These are phyloP conservation scores for Neurospora intermedia DNA, from an alignment of 495 filamentous ascomycete genomes.

Conservation along the genomic window DNA sequence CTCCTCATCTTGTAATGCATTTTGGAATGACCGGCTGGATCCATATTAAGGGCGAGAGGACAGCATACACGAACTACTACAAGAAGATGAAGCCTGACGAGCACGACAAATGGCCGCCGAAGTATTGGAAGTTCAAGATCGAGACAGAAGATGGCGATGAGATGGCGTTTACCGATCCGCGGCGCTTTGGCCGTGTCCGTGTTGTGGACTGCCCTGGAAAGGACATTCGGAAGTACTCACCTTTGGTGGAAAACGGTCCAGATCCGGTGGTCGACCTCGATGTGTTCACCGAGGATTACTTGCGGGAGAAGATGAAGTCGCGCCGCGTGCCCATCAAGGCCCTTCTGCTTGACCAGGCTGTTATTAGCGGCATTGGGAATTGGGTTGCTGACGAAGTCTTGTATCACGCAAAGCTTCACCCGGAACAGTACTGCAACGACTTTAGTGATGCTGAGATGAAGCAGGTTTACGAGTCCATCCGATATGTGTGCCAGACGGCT, in stretches of 20 bases:
- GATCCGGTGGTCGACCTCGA: slow-evolving; percentile 83
- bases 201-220: slow-evolving; percentile 68
- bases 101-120: slow-evolving; percentile 68
- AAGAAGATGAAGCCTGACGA: slow-evolving; percentile 51
- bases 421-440: slow-evolving; percentile 83
- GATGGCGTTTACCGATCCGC: slow-evolving; percentile 73
- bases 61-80: slow-evolving; percentile 59
- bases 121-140: slow-evolving; percentile 77
- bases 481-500: slow-evolving; percentile 67
- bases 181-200: slow-evolving; percentile 66
- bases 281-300: slow-evolving; percentile 59
- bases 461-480: slow-evolving; percentile 59
- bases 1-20: slow-evolving; percentile 86
- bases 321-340: slow-evolving; percentile 82
- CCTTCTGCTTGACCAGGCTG: slow-evolving; percentile 76
- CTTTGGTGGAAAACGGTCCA: slow-evolving; percentile 82
- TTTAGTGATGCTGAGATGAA: slow-evolving; percentile 62
- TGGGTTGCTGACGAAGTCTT: slow-evolving; percentile 95
- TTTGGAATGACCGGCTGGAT: slow-evolving; percentile 83
- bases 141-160: slow-evolving; percentile 53
- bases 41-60: slow-evolving; percentile 65
- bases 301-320: slow-evolving; percentile 53
- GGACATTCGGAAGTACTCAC: slow-evolving; percentile 64
- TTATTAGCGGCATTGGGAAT: slow-evolving; percentile 88
- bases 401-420: slow-evolving; percentile 78